phyloP scores from a whole-genome alignment of 2,329 filamentous ascomycete genomes.

The Arthrobotrys sphaeroides region DNA sequence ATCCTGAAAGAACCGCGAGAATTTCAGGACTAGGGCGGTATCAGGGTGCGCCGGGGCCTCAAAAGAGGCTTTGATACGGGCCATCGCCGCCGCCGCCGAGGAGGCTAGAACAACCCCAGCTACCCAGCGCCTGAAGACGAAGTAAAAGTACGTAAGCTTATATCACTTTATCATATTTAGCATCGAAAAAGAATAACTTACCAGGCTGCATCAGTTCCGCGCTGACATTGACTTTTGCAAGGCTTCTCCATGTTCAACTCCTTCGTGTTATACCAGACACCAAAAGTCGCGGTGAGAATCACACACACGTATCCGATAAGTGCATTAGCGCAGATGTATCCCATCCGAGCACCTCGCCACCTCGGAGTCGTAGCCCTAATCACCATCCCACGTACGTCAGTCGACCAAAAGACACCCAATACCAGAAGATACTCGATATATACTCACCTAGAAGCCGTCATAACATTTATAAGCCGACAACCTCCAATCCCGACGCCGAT shows the following conservation, averaged over 20 bases:
- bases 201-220: constrained; percentile 39
- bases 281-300: neutral
- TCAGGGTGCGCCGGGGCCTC: neutral
- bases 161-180: too few species aligned
- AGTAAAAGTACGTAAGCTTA: too few species aligned
- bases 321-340: neutral
- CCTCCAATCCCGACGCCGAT: constrained; percentile 71
- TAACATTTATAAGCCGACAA: constrained; percentile 61
- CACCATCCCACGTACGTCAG: neutral
- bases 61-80: neutral
- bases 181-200: neutral
- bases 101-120: constrained; percentile 8
- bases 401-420: too few species aligned
- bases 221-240: neutral
- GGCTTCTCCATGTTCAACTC: neutral
- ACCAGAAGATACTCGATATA: neutral
- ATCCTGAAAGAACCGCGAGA: constrained; percentile 6
- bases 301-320: constrained; percentile 17
- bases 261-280: constrained; percentile 9
- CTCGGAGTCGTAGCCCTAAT: constrained; percentile 20
- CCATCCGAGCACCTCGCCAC: constrained; percentile 34
- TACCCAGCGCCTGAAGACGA: constrained; percentile 34
- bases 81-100: neutral
- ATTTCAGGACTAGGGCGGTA: constrained; percentile 17
- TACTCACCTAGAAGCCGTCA: constrained; percentile 22